Evolutionary conservation across 164 flowering plant genomes (phyloP).

Genomic region (Pachysandra terminalis): DNA sequence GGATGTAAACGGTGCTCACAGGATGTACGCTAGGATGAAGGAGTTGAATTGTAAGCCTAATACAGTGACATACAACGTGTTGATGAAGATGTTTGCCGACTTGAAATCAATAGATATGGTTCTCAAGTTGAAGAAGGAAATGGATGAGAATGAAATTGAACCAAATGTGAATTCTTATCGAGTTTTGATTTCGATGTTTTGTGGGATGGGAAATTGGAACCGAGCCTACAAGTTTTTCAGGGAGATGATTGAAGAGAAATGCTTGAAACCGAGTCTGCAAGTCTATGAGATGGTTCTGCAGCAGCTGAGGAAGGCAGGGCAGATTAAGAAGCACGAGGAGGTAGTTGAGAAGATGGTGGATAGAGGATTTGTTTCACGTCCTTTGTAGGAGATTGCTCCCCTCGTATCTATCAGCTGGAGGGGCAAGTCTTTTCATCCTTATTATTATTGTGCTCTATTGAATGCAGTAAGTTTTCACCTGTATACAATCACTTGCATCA

Average conservation of each 20-base stretch:
- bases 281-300: constrained; percentile 67
- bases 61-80: constrained; percentile 70
- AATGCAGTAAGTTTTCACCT: too few species aligned
- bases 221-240: constrained; percentile 61
- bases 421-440: neutral
- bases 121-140: constrained; percentile 76
- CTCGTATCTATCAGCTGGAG: neutral
- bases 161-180: constrained; percentile 80
- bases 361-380: constrained; percentile 70
- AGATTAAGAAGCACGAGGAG: constrained; percentile 89
- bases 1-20: constrained; percentile 85
- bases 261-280: constrained; percentile 55
- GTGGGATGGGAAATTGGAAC: constrained; percentile 87
- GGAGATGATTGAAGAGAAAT: constrained; percentile 92
- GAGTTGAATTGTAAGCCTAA: constrained; percentile 64
- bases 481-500: neutral
- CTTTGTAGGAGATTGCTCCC: constrained; percentile 33
- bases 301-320: constrained; percentile 76
- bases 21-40: constrained; percentile 69
- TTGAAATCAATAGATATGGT: constrained; percentile 86
- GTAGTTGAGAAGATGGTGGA: constrained; percentile 86
- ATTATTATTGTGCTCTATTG: too few species aligned
- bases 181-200: constrained; percentile 63
- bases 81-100: constrained; percentile 79
- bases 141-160: constrained; percentile 72